Base-by-base conservation (phyloP, 1,284 basidiomycete genomes). In the Rhodotorula sp. region DNA sequence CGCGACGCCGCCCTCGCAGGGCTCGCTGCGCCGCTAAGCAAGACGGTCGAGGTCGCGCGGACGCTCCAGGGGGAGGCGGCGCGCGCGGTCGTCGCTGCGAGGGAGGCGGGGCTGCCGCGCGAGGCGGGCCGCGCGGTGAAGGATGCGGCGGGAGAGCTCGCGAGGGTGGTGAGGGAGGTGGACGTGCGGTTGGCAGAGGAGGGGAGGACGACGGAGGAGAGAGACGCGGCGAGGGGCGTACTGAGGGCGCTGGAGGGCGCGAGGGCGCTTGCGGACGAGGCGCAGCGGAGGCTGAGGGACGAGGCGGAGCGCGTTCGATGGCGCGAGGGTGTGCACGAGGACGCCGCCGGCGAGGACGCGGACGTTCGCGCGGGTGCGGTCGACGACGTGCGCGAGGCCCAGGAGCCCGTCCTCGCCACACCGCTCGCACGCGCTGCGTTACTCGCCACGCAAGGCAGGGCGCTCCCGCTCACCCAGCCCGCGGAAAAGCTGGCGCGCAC, bases 161-260 rank as follows among this genome's bases (percentile, higher is more conserved):
- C 19, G 21, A 7, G 7, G 29, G 21, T 51, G 25, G 36, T 7
- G 13, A 4, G 22, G 12, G 50, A 29, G 50, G 54, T 56, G 4
- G 34, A 48, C 37, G 22, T 12, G 32, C 9, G 32, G 17, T 9
- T 64, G 13, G 32, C 41, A 9, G 57, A 8, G 22, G 66, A 64
- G 41, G 15, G 32, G 51, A n/a, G 22, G 34, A 32, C 37, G 50
- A 41, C 46, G 51, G 29, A 32, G 46, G n/a, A 44, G 15, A 34
- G 61, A 3, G n/a, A 41, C 29, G 48, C 46, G 5, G 66, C 57
- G 59, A 34, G 63, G 36, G 58, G 15, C 27, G 44, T 66, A 22
- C 37, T 21, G 29, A 27, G 15, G 8, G 69, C 32, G n/a, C 21
- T 58, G 1, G 25, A 25, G 25, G 54, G 32, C 13, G 50, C n/a